Base-by-base conservation (phyloP, 495 filamentous ascomycete genomes). In the Hypoxylon lenormandii region DNA sequence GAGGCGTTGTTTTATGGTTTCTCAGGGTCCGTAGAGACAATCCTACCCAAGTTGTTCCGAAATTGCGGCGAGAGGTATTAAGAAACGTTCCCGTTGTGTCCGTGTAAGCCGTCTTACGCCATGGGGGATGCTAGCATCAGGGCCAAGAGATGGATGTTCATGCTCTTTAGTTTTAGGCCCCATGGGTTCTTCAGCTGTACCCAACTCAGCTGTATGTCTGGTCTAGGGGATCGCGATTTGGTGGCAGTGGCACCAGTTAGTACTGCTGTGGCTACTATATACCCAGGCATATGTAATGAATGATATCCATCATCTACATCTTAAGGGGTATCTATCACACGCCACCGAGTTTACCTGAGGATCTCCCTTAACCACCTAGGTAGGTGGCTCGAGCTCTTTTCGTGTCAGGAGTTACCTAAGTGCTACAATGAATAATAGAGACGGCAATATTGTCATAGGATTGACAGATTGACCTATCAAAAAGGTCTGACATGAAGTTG, bases 1-100 rank as follows among this genome's bases (percentile, higher is more conserved):
- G 74, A 50, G 74, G 72, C 69, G 66, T 60, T 71, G 66, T 57
- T 70, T 43, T 60, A 54, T 58, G 72, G 50, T 70, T 70, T 68
- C 61, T 66, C 45, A 52, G 55, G 59, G 64, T 70, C 66, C 63
- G 73, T 74, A 74, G 64, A 76, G 33, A 21, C 49, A 49, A 62
- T 60, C 65, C 70, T 46, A 64, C 40, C 40, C 36, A 47, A 64
- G 48, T 62, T 56, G 26, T 64, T 56, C 51, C 37, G 48, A 60
- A 50, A 21, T 54, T 33, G 30, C 10, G 6, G 30, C 30, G 10
- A 33, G 30, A 33, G 30, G 30, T 33, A 33, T 1, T 8, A 33
- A 3, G 30, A 33, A 33, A 7, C 30, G 30, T 1, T 33, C 30
- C 10, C 10, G 30, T 33, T 33, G 30, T 33, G 30, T 8, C 30